Conservation (phyloP, 768 basidiomycete species). For the Crassisporium funariophilum region DNA sequence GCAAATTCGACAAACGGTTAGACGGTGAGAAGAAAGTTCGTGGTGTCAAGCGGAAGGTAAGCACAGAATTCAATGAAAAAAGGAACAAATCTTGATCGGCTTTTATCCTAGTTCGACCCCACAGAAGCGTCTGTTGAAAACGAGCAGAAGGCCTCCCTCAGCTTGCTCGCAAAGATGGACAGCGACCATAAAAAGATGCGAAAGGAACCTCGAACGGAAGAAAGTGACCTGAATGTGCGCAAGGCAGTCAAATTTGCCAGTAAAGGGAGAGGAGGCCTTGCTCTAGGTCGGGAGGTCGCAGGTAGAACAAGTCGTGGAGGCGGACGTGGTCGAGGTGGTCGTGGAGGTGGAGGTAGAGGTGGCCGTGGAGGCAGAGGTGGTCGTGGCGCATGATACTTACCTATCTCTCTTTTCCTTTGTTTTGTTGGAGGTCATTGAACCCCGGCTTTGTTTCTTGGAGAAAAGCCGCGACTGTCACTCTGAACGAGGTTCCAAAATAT, state of each 20-base stretch:
- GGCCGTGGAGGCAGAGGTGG: conserved; percentile 12
- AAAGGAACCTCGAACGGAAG: conserved; percentile 44
- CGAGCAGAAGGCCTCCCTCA: conserved; percentile 76
- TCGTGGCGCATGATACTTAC: conserved; percentile 3
- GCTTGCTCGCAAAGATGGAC: conserved; percentile 78
- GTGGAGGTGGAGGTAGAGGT: conserved; percentile 11
- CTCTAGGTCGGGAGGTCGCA: conserved; percentile 49
- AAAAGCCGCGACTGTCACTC: too few relatives aligned
- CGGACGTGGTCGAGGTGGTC: conserved; percentile 24
- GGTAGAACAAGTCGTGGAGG: conserved; percentile 33
- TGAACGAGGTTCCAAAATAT: conserved; percentile 1
- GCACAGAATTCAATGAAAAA: conserved; percentile 12
- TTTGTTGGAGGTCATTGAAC: neutral
- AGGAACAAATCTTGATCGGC: neutral
- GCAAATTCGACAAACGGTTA: conserved; percentile 86
- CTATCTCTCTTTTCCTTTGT: neutral
- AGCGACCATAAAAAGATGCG: conserved; percentile 68
- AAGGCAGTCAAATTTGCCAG: conserved; percentile 85
- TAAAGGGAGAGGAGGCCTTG: conserved; percentile 64
- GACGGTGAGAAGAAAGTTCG: conserved; percentile 90
- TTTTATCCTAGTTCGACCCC: conserved; percentile 73
- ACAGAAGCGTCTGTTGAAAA: conserved; percentile 62
- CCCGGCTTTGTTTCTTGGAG: neutral
- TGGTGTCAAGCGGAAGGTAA: conserved; percentile 91
- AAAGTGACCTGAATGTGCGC: conserved; percentile 75